Conservation (phyloP, 495 filamentous ascomycete species). For the Clohesyomyces aquaticus region DNA sequence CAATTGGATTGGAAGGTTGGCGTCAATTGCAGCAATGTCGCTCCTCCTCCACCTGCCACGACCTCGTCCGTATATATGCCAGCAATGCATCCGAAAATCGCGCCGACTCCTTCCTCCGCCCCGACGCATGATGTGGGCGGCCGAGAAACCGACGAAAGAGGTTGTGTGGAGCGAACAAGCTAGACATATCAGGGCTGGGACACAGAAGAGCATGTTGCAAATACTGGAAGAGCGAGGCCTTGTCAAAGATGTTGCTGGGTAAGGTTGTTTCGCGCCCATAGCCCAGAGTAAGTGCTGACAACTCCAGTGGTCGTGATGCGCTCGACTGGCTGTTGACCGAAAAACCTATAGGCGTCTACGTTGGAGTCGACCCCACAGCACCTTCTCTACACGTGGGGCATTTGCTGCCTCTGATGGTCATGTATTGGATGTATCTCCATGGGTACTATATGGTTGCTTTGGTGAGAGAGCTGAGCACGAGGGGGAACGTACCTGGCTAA, state of each 20-base stretch:
- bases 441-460: conserved; percentile 75
- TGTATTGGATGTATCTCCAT: conserved; percentile 90
- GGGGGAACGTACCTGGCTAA: background rate
- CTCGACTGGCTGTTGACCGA: conserved; percentile 70
- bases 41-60: conserved; percentile 23
- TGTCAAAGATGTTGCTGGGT: conserved; percentile 83
- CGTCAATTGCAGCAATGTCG: conserved; percentile 28
- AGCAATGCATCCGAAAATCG: conserved; percentile 22
- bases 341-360: conserved; percentile 77
- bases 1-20: background rate
- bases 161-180: conserved; percentile 30
- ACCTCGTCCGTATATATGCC: conserved; percentile 13
- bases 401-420: conserved; percentile 88
- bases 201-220: conserved; percentile 64
- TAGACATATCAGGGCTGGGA: conserved; percentile 60
- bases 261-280: conserved; percentile 42
- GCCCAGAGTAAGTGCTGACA: conserved; percentile 47
- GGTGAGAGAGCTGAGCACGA: conserved; percentile 48
- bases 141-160: background rate
- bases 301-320: conserved; percentile 50
- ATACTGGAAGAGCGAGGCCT: conserved; percentile 79
- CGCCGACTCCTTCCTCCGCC: background rate
- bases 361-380: conserved; percentile 91
- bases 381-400: conserved; percentile 90
- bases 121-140: conserved; percentile 7